Evolutionary conservation across 1,284 basidiomycete species (phyloP).

Genomic region (Somion occarium): DNA sequence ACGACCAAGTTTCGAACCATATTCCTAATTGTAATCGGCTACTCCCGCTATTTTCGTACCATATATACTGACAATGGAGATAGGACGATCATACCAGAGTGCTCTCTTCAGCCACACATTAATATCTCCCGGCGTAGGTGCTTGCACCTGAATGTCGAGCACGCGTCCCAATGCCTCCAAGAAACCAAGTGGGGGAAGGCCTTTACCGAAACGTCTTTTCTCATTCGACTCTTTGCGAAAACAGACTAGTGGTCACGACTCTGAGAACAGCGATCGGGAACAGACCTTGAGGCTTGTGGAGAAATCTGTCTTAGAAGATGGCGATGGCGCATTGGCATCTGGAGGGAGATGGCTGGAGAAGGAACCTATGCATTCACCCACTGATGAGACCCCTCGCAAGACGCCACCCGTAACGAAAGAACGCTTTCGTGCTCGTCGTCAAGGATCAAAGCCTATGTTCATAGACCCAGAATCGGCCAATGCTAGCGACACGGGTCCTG

Average conservation of each 20-base stretch:
- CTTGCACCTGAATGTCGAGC: background rate
- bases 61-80: no score
- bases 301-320: conserved; percentile 9
- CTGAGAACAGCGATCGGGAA: conserved; percentile 9
- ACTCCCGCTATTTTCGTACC: no score
- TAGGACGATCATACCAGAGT: no score
- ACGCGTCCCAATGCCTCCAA: conserved; percentile 12
- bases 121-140: no score
- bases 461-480: conserved; percentile 7
- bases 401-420: background rate
- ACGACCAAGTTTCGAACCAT: no score
- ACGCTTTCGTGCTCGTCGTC: background rate
- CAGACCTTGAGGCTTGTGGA: conserved; percentile 10
- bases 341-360: conserved; percentile 17
- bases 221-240: conserved; percentile 31
- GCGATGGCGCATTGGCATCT: conserved; percentile 9
- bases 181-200: conserved; percentile 28
- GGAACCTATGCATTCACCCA: conserved; percentile 19
- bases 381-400: background rate
- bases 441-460: conserved; percentile 6
- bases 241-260: conserved; percentile 19
- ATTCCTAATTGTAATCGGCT: no score
- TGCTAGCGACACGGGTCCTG: background rate
- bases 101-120: no score
- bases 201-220: conserved; percentile 28